Evolutionary conservation across 768 basidiomycete genomes (phyloP).

Genomic region (Mycena crocata): DNA sequence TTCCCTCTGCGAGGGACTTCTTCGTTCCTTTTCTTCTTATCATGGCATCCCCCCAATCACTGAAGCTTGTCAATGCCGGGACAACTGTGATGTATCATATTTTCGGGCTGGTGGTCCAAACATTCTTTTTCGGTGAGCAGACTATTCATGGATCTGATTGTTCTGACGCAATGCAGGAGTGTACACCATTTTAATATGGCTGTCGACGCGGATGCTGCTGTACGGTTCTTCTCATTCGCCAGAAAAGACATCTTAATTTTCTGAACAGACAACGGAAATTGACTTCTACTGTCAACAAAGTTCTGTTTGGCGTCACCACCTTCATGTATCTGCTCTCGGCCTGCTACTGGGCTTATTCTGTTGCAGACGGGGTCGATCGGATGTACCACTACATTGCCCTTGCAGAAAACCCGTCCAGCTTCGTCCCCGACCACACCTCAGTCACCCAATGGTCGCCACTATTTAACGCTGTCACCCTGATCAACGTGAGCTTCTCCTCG

Average conservation of each 20-base stretch:
- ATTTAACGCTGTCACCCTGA: constrained; percentile 26
- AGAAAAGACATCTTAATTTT: background rate
- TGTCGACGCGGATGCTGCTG: constrained; percentile 8
- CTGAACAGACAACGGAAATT: background rate
- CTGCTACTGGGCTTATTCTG: constrained; percentile 12
- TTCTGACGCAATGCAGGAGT: background rate
- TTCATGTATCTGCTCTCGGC: constrained; percentile 24
- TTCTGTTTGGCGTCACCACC: constrained; percentile 13
- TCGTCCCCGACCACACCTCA: constrained; percentile 3
- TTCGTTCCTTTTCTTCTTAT: background rate
- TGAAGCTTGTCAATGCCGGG: background rate
- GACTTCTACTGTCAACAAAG: background rate
- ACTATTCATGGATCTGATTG: background rate
- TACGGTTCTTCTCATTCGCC: background rate
- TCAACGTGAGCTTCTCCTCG: constrained; percentile 13
- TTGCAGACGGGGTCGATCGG: constrained; percentile 22
- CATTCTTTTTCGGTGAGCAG: constrained; percentile 9
- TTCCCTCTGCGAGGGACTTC: constrained; percentile 31
- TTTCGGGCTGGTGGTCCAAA: constrained; percentile 12
- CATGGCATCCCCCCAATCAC: background rate
- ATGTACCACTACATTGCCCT: constrained; percentile 4
- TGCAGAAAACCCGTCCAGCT: constrained; percentile 10
- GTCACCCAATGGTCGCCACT: constrained; percentile 29
- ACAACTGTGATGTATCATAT: background rate
- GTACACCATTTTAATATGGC: constrained; percentile 2